Percentiles rank a stretch among this genome's conserved stretches.
Evolutionary conservation across 129 eudicot genomes (phyloP).

Genomic region (Logfia minima): DNA sequence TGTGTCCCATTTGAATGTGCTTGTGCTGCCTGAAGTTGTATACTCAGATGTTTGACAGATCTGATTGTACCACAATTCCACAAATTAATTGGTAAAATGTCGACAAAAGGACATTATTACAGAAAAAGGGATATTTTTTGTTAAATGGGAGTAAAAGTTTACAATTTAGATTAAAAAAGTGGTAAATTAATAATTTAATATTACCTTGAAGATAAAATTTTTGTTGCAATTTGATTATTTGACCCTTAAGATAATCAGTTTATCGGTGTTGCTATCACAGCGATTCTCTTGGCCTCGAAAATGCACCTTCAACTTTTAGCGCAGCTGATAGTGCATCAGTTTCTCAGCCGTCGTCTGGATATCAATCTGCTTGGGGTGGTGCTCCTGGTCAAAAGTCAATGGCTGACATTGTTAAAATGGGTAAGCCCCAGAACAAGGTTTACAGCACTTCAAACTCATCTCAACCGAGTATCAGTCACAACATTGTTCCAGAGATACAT

Average conservation of each 20-base stretch:
- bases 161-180: not conserved
- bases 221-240: not conserved
- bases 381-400: slow-evolving; percentile 81
- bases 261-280: slow-evolving; percentile 37
- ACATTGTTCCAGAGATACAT: slow-evolving; percentile 30
- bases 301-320: slow-evolving; percentile 29
- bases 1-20: not conserved
- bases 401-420: slow-evolving; percentile 99
- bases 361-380: slow-evolving; percentile 70
- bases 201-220: not conserved
- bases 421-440: slow-evolving; percentile 69
- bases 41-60: not conserved
- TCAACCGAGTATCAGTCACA: slow-evolving; percentile 38
- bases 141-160: not conserved
- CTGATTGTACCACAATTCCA: not conserved
- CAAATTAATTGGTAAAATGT: not conserved
- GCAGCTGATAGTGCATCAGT: slow-evolving; percentile 42
- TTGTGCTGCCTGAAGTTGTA: not conserved
- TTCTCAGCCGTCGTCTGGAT: slow-evolving; percentile 58
- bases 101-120: not conserved
- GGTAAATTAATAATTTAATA: not conserved
- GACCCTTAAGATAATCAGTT: not conserved
- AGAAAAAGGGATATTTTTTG: not conserved
- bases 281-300: slow-evolving; percentile 44
- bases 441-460: slow-evolving; percentile 46